Evolutionary conservation across 805 yeast species (phyloP).

Genomic region (Metschnikowia drakensbergensis): DNA sequence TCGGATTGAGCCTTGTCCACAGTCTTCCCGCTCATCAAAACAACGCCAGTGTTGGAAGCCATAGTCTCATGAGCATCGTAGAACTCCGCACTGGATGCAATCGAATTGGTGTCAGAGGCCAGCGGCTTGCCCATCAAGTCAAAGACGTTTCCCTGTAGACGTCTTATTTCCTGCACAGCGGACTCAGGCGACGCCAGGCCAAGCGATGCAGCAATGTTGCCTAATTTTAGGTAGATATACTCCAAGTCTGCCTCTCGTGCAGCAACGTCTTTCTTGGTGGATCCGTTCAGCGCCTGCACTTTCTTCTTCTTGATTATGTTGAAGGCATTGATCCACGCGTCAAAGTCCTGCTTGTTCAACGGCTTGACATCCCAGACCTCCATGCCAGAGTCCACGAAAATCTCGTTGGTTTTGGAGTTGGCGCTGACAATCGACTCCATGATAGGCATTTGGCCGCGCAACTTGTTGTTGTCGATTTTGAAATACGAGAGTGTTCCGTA

Average conservation of each 20-base stretch:
- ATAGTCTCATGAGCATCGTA: conserved; percentile 65
- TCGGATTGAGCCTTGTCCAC: conserved; percentile 9
- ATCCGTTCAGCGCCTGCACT: conserved; percentile 7
- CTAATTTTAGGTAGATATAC: not conserved
- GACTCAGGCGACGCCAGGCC: conserved; percentile 1
- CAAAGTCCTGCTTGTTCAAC: conserved; percentile 58
- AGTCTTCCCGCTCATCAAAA: conserved; percentile 35
- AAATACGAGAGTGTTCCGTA: conserved; percentile 83
- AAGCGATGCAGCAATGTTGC: not conserved
- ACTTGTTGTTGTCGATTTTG: conserved; percentile 63
- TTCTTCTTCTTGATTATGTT: conserved; percentile 45
- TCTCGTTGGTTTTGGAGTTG: conserved; percentile 58
- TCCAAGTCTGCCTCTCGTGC: conserved; percentile 1
- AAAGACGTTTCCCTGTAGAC: not conserved
- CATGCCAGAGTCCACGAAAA: conserved; percentile 89
- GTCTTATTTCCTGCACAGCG: conserved; percentile 1
- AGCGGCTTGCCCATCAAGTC: conserved; percentile 5
- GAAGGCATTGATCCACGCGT: conserved; percentile 79
- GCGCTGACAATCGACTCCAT: conserved; percentile 80
- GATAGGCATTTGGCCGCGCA: conserved; percentile 91
- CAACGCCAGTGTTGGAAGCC: conserved; percentile 50
- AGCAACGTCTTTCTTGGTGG: not conserved
- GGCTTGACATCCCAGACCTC: conserved; percentile 90
- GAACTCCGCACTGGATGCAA: conserved; percentile 32
- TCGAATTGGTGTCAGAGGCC: conserved; percentile 24